Evolutionary conservation across 2,329 filamentous ascomycete species (phyloP).

Genomic region (Stromatinia cepivora): DNA sequence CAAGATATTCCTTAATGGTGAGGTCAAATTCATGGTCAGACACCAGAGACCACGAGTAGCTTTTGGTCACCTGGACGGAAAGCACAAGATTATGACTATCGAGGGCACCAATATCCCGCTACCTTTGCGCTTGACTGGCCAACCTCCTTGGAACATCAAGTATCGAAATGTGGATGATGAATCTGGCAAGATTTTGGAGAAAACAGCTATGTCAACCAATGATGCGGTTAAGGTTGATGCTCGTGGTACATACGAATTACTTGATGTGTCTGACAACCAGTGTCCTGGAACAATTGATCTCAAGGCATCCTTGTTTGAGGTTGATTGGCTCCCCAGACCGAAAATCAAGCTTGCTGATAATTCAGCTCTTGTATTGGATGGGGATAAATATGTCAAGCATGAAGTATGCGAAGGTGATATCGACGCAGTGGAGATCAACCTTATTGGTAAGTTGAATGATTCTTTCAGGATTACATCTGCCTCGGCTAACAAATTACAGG

Average conservation of each 20-base stretch:
- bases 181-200: slow-evolving; percentile 50
- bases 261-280: slow-evolving; percentile 72
- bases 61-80: slow-evolving; percentile 84
- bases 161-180: slow-evolving; percentile 67
- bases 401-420: slow-evolving; percentile 94
- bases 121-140: slow-evolving; percentile 81
- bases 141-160: slow-evolving; percentile 77
- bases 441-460: slow-evolving; percentile 61
- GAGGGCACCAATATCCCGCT: slow-evolving; percentile 73
- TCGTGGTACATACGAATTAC: slow-evolving; percentile 76
- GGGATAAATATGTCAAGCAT: slow-evolving; percentile 65
- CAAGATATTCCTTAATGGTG: slow-evolving; percentile 81
- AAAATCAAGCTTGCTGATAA: slow-evolving; percentile 65
- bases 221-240: slow-evolving; percentile 65
- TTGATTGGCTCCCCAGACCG: slow-evolving; percentile 84
- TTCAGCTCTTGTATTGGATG: slow-evolving; percentile 57
- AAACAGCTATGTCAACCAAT: slow-evolving; percentile 56
- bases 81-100: slow-evolving; percentile 70
- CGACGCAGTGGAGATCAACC: slow-evolving; percentile 78
- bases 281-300: slow-evolving; percentile 82
- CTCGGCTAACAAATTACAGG: slow-evolving; percentile 49
- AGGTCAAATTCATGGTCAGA: slow-evolving; percentile 80
- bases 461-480: background rate
- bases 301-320: slow-evolving; percentile 70
- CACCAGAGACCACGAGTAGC: slow-evolving; percentile 83